Evolutionary conservation across 2,329 filamentous ascomycete species (phyloP).

Genomic region (Hypoxylon sp.): DNA sequence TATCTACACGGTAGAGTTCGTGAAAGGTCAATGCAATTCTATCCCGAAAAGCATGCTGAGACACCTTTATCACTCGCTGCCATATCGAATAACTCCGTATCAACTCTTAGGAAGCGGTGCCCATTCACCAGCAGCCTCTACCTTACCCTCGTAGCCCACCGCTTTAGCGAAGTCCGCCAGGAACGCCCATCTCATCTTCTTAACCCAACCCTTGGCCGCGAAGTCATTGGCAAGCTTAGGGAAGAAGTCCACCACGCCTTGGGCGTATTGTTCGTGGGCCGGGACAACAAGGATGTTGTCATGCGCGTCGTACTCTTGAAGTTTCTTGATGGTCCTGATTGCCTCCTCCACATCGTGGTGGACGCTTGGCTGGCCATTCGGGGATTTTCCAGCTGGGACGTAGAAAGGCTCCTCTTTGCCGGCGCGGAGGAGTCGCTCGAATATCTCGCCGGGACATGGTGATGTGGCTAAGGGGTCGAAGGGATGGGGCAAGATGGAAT

Average conservation of each 20-base stretch:
- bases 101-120: constrained; percentile 19
- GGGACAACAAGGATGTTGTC: constrained; percentile 45
- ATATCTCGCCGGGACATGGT: constrained; percentile 53
- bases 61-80: not conserved
- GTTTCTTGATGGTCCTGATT: constrained; percentile 52
- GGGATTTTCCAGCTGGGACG: constrained; percentile 37
- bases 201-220: constrained; percentile 61
- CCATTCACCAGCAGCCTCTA: constrained; percentile 44
- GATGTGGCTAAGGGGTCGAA: constrained; percentile 50
- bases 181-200: constrained; percentile 64
- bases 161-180: constrained; percentile 64
- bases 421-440: constrained; percentile 54
- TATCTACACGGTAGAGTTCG: too few species aligned
- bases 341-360: constrained; percentile 31
- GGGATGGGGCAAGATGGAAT: constrained; percentile 58
- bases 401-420: constrained; percentile 55
- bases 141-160: constrained; percentile 53
- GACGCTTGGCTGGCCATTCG: constrained; percentile 32
- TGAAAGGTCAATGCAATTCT: too few species aligned
- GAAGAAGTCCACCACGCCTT: constrained; percentile 64
- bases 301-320: constrained; percentile 47
- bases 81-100: not conserved
- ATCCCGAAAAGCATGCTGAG: too few species aligned
- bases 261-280: constrained; percentile 45
- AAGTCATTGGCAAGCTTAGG: constrained; percentile 65